Base-by-base conservation (phyloP, 228 moss, liverwort and hornwort genomes). In the Sphagnum magellanicum region DNA sequence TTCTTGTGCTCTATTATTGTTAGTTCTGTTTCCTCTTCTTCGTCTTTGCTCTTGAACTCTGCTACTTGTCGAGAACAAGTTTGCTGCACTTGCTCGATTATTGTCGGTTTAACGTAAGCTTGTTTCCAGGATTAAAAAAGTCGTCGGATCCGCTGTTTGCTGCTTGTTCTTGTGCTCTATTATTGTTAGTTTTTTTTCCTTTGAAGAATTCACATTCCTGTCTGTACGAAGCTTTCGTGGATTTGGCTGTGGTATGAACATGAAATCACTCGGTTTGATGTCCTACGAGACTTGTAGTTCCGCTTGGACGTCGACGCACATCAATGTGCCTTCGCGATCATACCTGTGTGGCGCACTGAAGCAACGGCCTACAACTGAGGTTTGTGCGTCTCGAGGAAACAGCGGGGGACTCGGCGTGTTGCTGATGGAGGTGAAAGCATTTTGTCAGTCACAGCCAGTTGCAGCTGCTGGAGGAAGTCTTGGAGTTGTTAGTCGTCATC, bases 221-320 rank as follows among this genome's bases (percentile, higher is more conserved):
- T 55, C 32, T 32, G 32, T 32, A 32, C 32, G 32, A 32, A 32
- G 32, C 32, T 32, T 32, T 32, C 32, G 32, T 32, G 32, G 32
- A 32, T 32, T 32, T 32, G 32, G 32, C 32, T 32, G 32, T 32
- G 32, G 32, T 32, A 32, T 32, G 32, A 32, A 64, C 76, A 87
- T 87, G 87, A 87, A 78, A 87, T 76, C 81, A 58, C 74, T 87
- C 68, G 76, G 78, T 63, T 68, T 79, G 71, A 63, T 86, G 53
- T 75, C 82, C 52, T 76, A 77, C 8, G 86, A 79, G 64, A 75
- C 82, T 72, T 72, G 78, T 50, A 73, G 65, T 51, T 74, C 75
- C 6, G 74, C 76, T 48, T 81, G 85, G 81, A 75, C 77, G 70
- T 76, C 32, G 32, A 32, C 80, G 59, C 76, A 76, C 66, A 76